Base-by-base conservation (phyloP, 176 grass and related monocot genomes). In the Hordeum marinum region DNA sequence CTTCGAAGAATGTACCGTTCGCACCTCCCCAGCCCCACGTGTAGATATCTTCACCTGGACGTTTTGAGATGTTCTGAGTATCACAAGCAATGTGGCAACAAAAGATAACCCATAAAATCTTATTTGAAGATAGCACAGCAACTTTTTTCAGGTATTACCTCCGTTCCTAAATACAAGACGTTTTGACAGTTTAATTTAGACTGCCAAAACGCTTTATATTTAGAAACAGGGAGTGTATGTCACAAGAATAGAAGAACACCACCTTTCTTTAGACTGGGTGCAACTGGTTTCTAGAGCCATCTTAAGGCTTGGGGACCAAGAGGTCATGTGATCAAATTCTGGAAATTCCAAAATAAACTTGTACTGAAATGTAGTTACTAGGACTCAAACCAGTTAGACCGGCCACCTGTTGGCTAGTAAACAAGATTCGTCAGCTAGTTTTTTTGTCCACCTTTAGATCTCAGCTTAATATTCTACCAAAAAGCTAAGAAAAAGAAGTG, bases 21-120 rank as follows among this genome's bases (percentile, higher is more conserved):
- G 96, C 87, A 46, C 96, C 96, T 90, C 93, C 93, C 96, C 96
- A 98, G 20, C 93, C 96, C 96, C 96, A 95, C 59, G 96, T 92
- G 83, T 94, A 98, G 80, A 98, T 74, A 62, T 85, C 85, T 80
- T 83, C 88, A 89, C 89, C 96, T 98, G 81, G 70, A 87, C 73
- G 69, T 91, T 73, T 77, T 55, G 35, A 87, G 36, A 40, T 72
- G 76, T 50, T 88, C 46, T 75, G 29, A 85, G 40, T 27, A 70
- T 52, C 25, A 61, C 8, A 82, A 58, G 80, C 75, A 82, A 29
- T 71, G 18, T 70, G 37, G 67, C 66, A 75, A 75, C 60, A 26
- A 63, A 83, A 74, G 46, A 81, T 26, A 68, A 52, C 26, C 24
- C 4, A 12, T 67, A 14, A 10, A 61, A 71, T 4, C 52, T 8